Evolutionary conservation across 805 yeast species (phyloP), one percentile per base, ranked within the genome.

Genomic region (Huiozyma naganishii): DNA sequence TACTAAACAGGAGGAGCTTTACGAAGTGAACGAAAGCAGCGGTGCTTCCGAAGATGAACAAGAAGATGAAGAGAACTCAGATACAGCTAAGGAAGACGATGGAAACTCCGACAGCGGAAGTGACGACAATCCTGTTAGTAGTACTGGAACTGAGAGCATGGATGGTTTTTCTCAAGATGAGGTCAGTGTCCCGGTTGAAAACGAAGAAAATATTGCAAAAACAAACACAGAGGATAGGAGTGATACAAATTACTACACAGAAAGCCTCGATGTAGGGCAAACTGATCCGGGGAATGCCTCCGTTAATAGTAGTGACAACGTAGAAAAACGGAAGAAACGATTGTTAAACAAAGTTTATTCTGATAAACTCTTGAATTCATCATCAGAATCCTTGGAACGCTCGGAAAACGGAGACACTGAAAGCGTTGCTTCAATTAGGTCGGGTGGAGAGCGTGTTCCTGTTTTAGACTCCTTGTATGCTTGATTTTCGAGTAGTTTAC

Each of bases 201-300:
- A 28, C 37, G 36, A 41, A 33, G 43, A 36, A n/a, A 13, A 23
- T 12, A 37, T 34, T 8, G 32, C 13, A 8, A 29, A 38, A 17
- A 7, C 23, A 17, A 17, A 17, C 23, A 17, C 23, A 17, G 23
- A 17, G 23, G n/a, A 30, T 30, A 11, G 9, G 33, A 5, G 33
- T 5, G 9, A 8, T 11, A 30, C 33, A 5, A 30, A 47, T 33
- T 52, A 53, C 39, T 49, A 51, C 29, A 47, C 51, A 8, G 51
- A 51, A 32, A 55, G 57, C 36, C 39, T 57, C n/a, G 58, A 57
- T 43, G 59, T 58, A 9, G 62, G 62, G 9, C 40, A 41, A 10
- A 11, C 35, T 17, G 47, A 43, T 12, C 13, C 37, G 8, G 36
- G 41, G 10, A 44, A 45, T 33, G 28, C 43, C 11, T 45, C 40